These are phyloP conservation scores for Poronia punctata DNA, from an alignment of 495 filamentous ascomycete genomes.

Conservation along the genomic window DNA sequence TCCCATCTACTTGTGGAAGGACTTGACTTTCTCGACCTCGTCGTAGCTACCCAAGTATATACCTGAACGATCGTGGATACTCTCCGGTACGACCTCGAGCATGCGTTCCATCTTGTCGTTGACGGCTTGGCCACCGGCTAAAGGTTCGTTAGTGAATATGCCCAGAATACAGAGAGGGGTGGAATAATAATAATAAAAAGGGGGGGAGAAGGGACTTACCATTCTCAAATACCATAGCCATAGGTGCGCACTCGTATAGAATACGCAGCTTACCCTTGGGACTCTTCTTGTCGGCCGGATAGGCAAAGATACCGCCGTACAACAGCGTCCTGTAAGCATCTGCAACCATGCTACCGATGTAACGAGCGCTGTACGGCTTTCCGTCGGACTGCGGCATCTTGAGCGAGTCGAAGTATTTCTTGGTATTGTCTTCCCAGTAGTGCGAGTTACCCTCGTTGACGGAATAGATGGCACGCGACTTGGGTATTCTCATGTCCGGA, in stretches of 20 bases:
- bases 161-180: too few species aligned
- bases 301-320: conserved; percentile 96
- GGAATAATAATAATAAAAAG: not conserved
- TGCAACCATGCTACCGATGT: conserved; percentile 97
- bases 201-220: conserved; percentile 50
- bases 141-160: conserved; percentile 16
- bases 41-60: conserved; percentile 94
- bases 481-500: conserved; percentile 84
- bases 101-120: conserved; percentile 84
- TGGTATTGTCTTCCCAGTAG: conserved; percentile 89
- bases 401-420: conserved; percentile 79
- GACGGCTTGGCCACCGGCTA: conserved; percentile 85
- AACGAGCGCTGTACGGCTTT: conserved; percentile 91
- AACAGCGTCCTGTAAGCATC: conserved; percentile 93
- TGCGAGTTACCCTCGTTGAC: conserved; percentile 97
- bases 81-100: conserved; percentile 81
- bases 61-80: conserved; percentile 91
- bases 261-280: conserved; percentile 97
- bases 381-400: conserved; percentile 64
- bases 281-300: conserved; percentile 95
- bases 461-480: conserved; percentile 81
- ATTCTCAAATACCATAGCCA: conserved; percentile 99
- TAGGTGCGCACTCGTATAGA: conserved; percentile 96
- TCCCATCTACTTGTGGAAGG: conserved; percentile 44
- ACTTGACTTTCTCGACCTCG: conserved; percentile 93